These are phyloP conservation scores for Phlebopus sp. DNA, from an alignment of 1,284 basidiomycete species.

Conservation along the genomic window DNA sequence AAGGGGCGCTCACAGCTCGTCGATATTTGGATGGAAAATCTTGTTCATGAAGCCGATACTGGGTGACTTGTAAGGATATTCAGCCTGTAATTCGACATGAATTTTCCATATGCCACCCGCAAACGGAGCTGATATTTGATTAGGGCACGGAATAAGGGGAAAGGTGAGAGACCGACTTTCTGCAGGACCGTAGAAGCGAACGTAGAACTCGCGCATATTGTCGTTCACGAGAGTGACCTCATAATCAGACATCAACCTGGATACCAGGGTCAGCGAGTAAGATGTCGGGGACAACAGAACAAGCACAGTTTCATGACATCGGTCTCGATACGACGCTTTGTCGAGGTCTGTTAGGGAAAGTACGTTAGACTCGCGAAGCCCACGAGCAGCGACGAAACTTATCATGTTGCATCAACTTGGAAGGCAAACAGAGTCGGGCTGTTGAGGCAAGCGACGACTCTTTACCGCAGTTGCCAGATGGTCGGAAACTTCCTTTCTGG, in stretches of 20 bases:
- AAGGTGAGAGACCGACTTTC: constrained; percentile 74
- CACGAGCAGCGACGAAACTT: not conserved
- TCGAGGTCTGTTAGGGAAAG: constrained; percentile 32
- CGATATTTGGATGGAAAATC: constrained; percentile 99
- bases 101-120: constrained; percentile 98
- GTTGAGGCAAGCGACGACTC: constrained; percentile 6
- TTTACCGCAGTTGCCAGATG: constrained; percentile 2
- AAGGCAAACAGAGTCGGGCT: not conserved
- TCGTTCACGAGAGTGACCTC: constrained; percentile 97
- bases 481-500: constrained; percentile 22
- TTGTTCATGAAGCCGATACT: constrained; percentile 99
- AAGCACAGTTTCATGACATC: constrained; percentile 99
- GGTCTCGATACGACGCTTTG: constrained; percentile 95
- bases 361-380: constrained; percentile 16
- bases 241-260: constrained; percentile 95
- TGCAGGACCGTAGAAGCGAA: constrained; percentile 89
- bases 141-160: constrained; percentile 8
- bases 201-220: constrained; percentile 99
- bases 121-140: constrained; percentile 74
- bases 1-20: constrained; percentile 72
- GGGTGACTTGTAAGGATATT: constrained; percentile 98
- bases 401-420: constrained; percentile 40
- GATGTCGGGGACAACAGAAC: constrained; percentile 6
- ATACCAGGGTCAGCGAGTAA: constrained; percentile 9
- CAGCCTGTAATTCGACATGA: constrained; percentile 98